Evolutionary conservation across 371 early-diverging fungal species (phyloP).

Genomic region (Actinomucor elegans): DNA sequence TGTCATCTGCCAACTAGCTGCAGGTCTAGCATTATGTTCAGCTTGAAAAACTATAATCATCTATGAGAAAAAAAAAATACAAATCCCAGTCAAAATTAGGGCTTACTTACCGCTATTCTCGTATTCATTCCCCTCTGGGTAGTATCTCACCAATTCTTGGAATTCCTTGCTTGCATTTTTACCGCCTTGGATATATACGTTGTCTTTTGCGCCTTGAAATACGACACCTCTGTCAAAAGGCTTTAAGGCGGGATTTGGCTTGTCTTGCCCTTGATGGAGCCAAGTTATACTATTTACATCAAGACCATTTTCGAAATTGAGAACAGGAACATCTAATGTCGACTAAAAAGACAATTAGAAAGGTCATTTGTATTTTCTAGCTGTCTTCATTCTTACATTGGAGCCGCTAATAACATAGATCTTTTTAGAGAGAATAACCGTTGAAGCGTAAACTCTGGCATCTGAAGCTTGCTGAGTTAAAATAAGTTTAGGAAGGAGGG

Average conservation of each 20-base stretch:
- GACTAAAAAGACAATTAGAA: constrained; percentile 8
- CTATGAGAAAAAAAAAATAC: not conserved
- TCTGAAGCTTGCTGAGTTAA: constrained; percentile 3
- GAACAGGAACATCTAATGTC: constrained; percentile 22
- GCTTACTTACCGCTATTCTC: not conserved
- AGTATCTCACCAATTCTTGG: constrained; percentile 25
- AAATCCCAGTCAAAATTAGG: not conserved
- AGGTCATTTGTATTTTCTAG: not conserved
- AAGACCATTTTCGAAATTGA: constrained; percentile 29
- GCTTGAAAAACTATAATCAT: not conserved
- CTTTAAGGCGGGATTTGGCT: not conserved
- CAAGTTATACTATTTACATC: constrained; percentile 22
- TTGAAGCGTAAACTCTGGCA: constrained; percentile 13
- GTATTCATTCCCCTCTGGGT: constrained; percentile 1
- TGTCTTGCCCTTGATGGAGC: not conserved
- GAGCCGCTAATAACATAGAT: constrained; percentile 29
- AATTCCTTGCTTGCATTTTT: constrained; percentile 11
- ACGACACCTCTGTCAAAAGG: constrained; percentile 38
- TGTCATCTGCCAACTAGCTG: constrained; percentile 30
- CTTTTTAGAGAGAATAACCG: constrained; percentile 6
- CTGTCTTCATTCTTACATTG: constrained; percentile 13
- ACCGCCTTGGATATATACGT: constrained; percentile 32
- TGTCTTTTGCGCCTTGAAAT: constrained; percentile 13
- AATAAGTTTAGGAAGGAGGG: constrained; percentile 1
- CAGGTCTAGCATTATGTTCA: not conserved